Evolutionary conservation across 805 yeast genomes (phyloP), one percentile per base, ranked within the genome.

Genomic region (Metschnikowia vanudenii): DNA sequence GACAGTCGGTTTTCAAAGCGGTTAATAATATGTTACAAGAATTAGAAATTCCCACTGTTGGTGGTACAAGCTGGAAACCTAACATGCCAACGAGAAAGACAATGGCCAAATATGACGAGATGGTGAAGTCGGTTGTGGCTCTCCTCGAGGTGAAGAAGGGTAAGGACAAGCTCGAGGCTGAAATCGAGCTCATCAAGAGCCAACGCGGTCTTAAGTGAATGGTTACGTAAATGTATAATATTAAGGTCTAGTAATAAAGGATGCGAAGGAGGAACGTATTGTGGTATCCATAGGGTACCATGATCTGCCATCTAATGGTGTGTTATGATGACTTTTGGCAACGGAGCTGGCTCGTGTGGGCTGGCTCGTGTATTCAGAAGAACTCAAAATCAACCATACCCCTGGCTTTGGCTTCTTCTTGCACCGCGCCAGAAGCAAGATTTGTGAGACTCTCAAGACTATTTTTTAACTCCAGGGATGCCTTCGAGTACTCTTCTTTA

Each of bases 51-150:
- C 85, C 97, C 0, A 68, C 82, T 4, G 75, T 71, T 7, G 75
- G 75, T 13, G 76, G 75, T 11, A 72, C 74, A 5, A 59, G 65
- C 20, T 72, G 72, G 72, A 84, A 85, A 54, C 98, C 98, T 0
- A 83, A 84, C 1, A 84, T 94, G 84, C 92, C 96, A 4, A 87
- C 98, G 0, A 80, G 84, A 30, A 81, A 75, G 43, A 89, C 91
- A 1, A 79, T 88, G 65, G 75, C 82, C 6, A 81, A 80, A 58
- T 90, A 85, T 60, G 97, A 92, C 56, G 81, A 80, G 46, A 66
- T 94, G 43, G 74, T 86, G 40, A 82, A 83, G 52, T 72, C 83
- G 0, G 86, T 88, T 26, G 82, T 81, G 11, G 77, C 84, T 1
- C 69, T 92, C 52, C 71, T 91, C 45, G 98, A 94, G 45, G 73